Conservation (phyloP, 495 filamentous ascomycete genomes). For the Penicillium paxilli region DNA sequence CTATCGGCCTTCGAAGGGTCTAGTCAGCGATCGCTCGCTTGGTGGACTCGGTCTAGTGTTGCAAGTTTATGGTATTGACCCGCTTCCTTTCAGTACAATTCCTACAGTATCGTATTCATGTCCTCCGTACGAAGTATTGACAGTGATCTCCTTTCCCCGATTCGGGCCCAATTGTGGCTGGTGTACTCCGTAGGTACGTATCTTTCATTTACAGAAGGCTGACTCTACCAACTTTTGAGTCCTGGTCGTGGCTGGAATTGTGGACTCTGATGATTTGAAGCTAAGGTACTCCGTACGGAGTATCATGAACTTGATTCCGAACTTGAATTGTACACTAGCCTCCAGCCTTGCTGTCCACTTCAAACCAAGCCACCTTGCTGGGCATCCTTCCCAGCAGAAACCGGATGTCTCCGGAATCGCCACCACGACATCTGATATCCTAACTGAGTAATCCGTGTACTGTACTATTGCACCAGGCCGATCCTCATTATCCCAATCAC, state of each 20-base stretch:
- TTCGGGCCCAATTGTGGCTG: conserved; percentile 23
- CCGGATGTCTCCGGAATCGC: conserved; percentile 1
- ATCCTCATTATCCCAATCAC: background rate
- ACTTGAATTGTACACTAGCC: no score
- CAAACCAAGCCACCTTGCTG: no score
- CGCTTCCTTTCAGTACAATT: background rate
- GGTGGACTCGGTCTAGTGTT: conserved; percentile 22
- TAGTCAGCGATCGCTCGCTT: conserved; percentile 23
- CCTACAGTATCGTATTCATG: no score
- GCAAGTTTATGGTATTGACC: conserved; percentile 28
- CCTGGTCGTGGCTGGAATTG: background rate
- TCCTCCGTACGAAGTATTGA: no score
- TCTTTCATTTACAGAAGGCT: background rate
- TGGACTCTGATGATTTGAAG: no score
- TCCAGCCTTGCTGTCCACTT: no score
- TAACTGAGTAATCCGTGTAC: background rate
- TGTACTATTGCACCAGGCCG: background rate
- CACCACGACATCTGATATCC: conserved; percentile 8
- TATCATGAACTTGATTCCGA: no score
- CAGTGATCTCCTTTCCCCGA: conserved; percentile 9
- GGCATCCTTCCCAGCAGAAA: background rate
- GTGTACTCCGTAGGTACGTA: background rate
- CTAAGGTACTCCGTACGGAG: no score
- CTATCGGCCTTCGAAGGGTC: conserved; percentile 9
- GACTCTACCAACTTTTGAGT: background rate